Percentiles rank a stretch among this genome's conserved stretches.
These are phyloP conservation scores for Calycina marina DNA, from an alignment of 2,329 filamentous ascomycete species.

Conservation along the genomic window DNA sequence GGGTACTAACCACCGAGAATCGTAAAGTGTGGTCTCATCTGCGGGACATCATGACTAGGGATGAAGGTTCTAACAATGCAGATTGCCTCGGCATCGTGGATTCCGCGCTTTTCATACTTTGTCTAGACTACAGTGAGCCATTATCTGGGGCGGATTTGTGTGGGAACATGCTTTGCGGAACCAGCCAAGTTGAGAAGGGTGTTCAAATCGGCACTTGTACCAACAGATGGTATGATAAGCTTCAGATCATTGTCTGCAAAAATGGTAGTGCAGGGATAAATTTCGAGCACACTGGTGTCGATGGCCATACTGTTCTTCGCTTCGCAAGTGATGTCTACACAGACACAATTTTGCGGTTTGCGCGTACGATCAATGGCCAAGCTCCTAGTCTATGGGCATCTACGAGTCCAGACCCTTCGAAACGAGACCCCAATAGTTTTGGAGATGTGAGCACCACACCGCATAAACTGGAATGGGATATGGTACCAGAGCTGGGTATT, in stretches of 20 bases:
- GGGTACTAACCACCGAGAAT: conserved; percentile 91
- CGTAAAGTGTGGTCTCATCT: conserved; percentile 90
- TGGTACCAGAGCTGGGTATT: conserved; percentile 80
- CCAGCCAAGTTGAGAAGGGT: conserved; percentile 77
- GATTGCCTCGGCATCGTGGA: conserved; percentile 95
- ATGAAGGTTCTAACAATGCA: conserved; percentile 83
- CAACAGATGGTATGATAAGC: conserved; percentile 97
- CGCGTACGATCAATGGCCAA: conserved; percentile 85
- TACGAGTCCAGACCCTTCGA: conserved; percentile 79
- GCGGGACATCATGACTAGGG: conserved; percentile 72
- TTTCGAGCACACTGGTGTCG: conserved; percentile 96
- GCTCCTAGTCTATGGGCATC: conserved; percentile 88
- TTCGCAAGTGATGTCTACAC: conserved; percentile 96
- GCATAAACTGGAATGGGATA: conserved; percentile 95
- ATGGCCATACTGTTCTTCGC: conserved; percentile 89
- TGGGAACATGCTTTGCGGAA: conserved; percentile 96
- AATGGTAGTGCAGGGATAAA: conserved; percentile 98
- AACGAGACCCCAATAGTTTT: conserved; percentile 80
- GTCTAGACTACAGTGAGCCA: conserved; percentile 84
- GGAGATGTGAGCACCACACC: conserved; percentile 88
- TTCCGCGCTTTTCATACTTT: conserved; percentile 82
- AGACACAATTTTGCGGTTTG: conserved; percentile 92
- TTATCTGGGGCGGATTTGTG: conserved; percentile 70
- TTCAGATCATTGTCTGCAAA: conserved; percentile 98
- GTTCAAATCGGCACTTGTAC: conserved; percentile 96